Percentiles rank a stretch among this genome's conserved stretches.
Conservation (phyloP, 192 early-diverging fungal species). For the Coemansia sp. region DNA sequence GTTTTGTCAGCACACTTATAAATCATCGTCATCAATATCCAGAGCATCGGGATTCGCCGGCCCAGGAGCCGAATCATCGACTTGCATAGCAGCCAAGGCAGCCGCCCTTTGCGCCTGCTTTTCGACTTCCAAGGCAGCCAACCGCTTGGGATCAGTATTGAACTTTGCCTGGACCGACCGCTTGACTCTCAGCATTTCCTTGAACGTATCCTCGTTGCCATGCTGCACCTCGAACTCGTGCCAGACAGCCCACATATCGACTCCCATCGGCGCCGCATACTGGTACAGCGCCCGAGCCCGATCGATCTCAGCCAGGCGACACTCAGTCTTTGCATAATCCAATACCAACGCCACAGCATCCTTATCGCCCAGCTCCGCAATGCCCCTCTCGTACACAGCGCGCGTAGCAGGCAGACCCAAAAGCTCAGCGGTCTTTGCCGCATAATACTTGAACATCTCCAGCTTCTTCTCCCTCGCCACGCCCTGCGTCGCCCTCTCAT, state of each 20-base stretch:
- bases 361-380: constrained; percentile 82
- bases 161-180: constrained; percentile 84
- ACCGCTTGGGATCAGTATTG: constrained; percentile 73
- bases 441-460: constrained; percentile 88
- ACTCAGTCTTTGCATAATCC: constrained; percentile 86
- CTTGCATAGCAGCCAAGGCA: not conserved
- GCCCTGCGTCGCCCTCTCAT: constrained; percentile 87
- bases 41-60: constrained; percentile 8
- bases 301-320: constrained; percentile 91
- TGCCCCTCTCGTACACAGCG: constrained; percentile 91
- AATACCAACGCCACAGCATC: constrained; percentile 75
- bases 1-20: constrained; percentile 10
- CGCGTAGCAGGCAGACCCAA: constrained; percentile 88
- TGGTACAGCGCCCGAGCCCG: constrained; percentile 87
- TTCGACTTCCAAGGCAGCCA: constrained; percentile 52
- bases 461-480: constrained; percentile 74
- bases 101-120: not conserved
- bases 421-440: constrained; percentile 81
- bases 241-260: constrained; percentile 85
- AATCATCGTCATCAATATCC: constrained; percentile 39
- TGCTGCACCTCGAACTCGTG: constrained; percentile 96
- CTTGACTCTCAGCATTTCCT: constrained; percentile 96
- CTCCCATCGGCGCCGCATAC: constrained; percentile 86
- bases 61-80: constrained; percentile 16
- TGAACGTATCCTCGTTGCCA: constrained; percentile 98